phyloP scores from a whole-genome alignment of 108 stramenopile species.

The Nitzschia sp. region DNA sequence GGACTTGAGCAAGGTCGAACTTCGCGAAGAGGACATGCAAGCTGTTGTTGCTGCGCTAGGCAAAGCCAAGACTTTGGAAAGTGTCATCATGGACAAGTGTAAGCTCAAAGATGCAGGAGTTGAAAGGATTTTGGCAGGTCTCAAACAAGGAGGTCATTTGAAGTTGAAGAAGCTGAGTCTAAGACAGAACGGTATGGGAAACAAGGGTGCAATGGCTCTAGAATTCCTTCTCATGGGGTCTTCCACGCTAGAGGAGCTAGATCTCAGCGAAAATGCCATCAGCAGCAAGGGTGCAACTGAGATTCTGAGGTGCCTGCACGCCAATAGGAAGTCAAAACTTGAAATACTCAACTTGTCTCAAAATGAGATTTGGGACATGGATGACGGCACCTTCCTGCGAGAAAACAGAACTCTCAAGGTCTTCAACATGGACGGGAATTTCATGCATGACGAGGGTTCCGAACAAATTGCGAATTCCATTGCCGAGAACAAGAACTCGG shows the following conservation, averaged over 20 bases:
- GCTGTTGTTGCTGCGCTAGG: conserved; percentile 26
- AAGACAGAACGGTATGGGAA: conserved; percentile 27
- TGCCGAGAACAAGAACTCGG: conserved; percentile 11
- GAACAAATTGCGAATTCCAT: conserved; percentile 33
- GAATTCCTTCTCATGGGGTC: conserved; percentile 19
- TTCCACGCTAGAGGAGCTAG: conserved; percentile 27
- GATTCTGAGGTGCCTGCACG: conserved; percentile 4
- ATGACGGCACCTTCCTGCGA: conserved; percentile 21
- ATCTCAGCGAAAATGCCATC: conserved; percentile 37
- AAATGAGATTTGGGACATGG: conserved; percentile 38
- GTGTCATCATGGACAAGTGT: conserved; percentile 29
- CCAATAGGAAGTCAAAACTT: background rate
- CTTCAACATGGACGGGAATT: conserved; percentile 32
- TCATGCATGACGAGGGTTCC: conserved; percentile 30
- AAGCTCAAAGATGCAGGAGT: conserved; percentile 32
- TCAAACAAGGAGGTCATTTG: conserved; percentile 19
- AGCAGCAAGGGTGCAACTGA: conserved; percentile 19
- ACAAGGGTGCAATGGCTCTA: conserved; percentile 26
- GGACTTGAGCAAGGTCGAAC: conserved; percentile 27
- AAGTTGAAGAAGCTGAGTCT: conserved; percentile 14
- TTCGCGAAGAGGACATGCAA: conserved; percentile 28
- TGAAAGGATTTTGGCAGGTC: conserved; percentile 22
- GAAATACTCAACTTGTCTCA: conserved; percentile 23
- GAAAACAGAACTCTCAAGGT: conserved; percentile 29
- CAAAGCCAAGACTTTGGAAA: conserved; percentile 27